Conservation (phyloP, 176 grass and related monocot species). For the Aegilops sharonensis region DNA sequence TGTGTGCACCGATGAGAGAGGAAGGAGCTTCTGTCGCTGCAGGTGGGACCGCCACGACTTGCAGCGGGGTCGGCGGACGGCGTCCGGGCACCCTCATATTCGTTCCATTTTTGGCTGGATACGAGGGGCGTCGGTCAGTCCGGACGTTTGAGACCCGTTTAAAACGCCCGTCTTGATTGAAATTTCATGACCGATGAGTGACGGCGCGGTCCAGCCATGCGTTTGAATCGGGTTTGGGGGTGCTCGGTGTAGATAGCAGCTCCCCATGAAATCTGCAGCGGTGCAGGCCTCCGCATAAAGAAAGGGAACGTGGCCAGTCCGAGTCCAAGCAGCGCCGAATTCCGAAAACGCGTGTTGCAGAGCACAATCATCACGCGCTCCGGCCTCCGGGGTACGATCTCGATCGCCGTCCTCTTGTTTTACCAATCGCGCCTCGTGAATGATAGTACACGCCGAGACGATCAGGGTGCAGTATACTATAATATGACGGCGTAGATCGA, state of each 20-base stretch:
- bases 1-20: too few species aligned
- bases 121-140: too few species aligned
- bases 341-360: not conserved
- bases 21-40: too few species aligned
- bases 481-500: slow-evolving; percentile 1
- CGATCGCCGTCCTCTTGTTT: not conserved
- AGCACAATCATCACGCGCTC: not conserved
- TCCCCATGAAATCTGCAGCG: not conserved
- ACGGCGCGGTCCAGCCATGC: rapidly evolving
- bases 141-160: too few species aligned
- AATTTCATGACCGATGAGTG: too few species aligned
- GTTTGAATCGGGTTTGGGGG: too few species aligned
- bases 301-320: not conserved
- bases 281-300: not conserved
- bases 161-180: rapidly evolving
- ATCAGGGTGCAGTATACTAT: not conserved
- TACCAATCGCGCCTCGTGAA: slow-evolving; percentile 5
- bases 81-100: too few species aligned
- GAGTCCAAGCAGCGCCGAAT: not conserved
- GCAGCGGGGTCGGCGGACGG: too few species aligned
- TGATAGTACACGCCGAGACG: not conserved
- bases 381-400: not conserved
- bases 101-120: too few species aligned
- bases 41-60: too few species aligned
- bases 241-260: too few species aligned